Conservation (phyloP, 1,139 yeast species). For the Schwanniomyces etchellsii region DNA sequence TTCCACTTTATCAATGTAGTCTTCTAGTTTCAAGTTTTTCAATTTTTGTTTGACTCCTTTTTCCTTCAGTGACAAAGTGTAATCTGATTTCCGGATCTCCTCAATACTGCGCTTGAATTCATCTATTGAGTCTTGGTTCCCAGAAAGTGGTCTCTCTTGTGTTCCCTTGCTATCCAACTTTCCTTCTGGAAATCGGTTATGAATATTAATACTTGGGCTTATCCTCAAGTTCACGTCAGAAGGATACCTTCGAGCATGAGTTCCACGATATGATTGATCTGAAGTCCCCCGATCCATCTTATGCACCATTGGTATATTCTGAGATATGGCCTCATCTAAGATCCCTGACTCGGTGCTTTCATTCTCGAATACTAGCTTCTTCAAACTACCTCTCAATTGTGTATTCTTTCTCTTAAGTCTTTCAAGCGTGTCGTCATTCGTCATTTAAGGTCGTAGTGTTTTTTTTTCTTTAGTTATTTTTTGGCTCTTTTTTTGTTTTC, state of each 20-base stretch:
- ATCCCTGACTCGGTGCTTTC: not conserved
- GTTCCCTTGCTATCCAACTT: not conserved
- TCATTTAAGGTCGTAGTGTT: too few relatives aligned
- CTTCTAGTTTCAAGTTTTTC: conserved; percentile 1
- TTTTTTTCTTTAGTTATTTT: not conserved
- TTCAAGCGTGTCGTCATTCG: conserved; percentile 5
- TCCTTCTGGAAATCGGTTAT: conserved; percentile 1
- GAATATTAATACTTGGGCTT: not conserved
- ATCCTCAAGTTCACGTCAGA: too few relatives aligned
- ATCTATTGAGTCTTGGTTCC: conserved; percentile 5
- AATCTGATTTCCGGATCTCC: conserved; percentile 8
- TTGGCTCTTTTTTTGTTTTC: not conserved
- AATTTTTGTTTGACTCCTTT: conserved; percentile 1
- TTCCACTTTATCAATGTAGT: conserved; percentile 2
- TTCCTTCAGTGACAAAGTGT: conserved; percentile 4
- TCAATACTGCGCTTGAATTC: conserved; percentile 8
- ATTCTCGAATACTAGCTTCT: conserved; percentile 5
- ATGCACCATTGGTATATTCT: not conserved
- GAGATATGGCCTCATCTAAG: not conserved
- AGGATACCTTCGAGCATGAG: too few relatives aligned
- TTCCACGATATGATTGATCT: too few relatives aligned
- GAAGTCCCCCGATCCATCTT: not conserved
- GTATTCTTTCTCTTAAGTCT: conserved; percentile 6
- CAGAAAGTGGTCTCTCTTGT: conserved; percentile 1
- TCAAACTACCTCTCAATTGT: conserved; percentile 5